Conservation (phyloP, 2,329 filamentous ascomycete genomes). For the Rhynchosporium graminicola region DNA sequence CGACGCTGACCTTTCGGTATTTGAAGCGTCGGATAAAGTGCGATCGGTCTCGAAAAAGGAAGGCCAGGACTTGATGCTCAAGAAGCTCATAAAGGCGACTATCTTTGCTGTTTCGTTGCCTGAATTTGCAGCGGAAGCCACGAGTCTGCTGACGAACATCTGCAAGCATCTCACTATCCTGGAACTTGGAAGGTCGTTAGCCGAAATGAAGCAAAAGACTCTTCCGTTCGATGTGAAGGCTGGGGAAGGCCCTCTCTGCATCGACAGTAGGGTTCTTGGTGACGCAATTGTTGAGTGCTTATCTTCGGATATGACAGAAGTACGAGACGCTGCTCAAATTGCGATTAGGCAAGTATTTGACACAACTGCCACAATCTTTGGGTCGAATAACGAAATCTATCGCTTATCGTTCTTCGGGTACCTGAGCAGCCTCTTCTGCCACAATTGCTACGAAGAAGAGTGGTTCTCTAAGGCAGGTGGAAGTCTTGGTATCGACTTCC, state of each 20-base stretch:
- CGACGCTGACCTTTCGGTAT: slow-evolving; percentile 67
- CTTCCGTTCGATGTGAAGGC: slow-evolving; percentile 81
- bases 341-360: slow-evolving; percentile 79
- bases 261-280: slow-evolving; percentile 84
- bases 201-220: slow-evolving; percentile 73
- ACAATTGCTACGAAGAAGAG: slow-evolving; percentile 95
- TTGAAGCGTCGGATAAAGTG: slow-evolving; percentile 75
- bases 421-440: slow-evolving; percentile 81
- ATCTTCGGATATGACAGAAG: slow-evolving; percentile 76
- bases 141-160: slow-evolving; percentile 73
- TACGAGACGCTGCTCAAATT: slow-evolving; percentile 80
- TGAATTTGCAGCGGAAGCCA: slow-evolving; percentile 76
- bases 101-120: slow-evolving; percentile 83
- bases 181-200: slow-evolving; percentile 83
- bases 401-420: slow-evolving; percentile 83
- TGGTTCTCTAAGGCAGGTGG: slow-evolving; percentile 98
- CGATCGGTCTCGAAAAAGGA: slow-evolving; percentile 86
- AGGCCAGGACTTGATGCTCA: slow-evolving; percentile 77
- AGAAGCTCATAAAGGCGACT: slow-evolving; percentile 84
- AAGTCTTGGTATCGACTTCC: slow-evolving; percentile 82
- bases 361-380: slow-evolving; percentile 76
- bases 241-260: slow-evolving; percentile 82
- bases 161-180: slow-evolving; percentile 89
- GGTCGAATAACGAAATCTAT: slow-evolving; percentile 68
- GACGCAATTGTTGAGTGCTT: slow-evolving; percentile 90